Conservation (phyloP, 768 basidiomycete genomes). For the Leccinum uliginosum region DNA sequence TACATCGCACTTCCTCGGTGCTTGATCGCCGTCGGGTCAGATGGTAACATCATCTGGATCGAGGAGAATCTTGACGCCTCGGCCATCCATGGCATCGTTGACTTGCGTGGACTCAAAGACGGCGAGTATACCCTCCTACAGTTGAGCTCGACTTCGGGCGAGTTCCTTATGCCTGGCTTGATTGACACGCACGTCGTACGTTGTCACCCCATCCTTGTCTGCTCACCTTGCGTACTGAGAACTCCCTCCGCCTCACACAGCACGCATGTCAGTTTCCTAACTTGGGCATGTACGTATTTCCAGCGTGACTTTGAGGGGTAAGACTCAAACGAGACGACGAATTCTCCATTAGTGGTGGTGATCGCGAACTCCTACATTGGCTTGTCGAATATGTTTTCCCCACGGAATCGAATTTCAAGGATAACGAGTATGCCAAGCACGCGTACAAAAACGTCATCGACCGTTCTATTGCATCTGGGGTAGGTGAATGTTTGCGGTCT, state of each 20-base stretch:
- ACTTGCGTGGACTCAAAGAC: conserved; percentile 44
- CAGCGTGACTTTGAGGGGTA: background rate
- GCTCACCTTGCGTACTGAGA: background rate
- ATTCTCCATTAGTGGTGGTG: conserved; percentile 53
- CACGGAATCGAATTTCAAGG: conserved; percentile 68
- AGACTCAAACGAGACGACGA: background rate
- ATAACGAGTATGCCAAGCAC: conserved; percentile 58
- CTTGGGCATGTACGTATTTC: conserved; percentile 26
- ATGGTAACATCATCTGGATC: conserved; percentile 68
- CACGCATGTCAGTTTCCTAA: conserved; percentile 39
- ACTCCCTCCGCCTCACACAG: conserved; percentile 5
- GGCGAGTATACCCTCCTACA: conserved; percentile 27
- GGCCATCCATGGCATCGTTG: conserved; percentile 48
- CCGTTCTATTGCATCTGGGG: conserved; percentile 66
- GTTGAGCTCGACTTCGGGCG: conserved; percentile 38
- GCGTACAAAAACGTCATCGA: conserved; percentile 68
- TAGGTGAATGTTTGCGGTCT: conserved; percentile 34
- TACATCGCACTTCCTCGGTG: conserved; percentile 48
- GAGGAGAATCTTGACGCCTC: conserved; percentile 51
- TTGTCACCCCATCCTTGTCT: background rate
- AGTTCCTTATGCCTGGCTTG: conserved; percentile 82
- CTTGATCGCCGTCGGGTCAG: conserved; percentile 46
- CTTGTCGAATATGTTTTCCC: conserved; percentile 79
- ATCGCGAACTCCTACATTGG: conserved; percentile 86
- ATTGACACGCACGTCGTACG: conserved; percentile 88